Base-by-base conservation (phyloP, 2,329 filamentous ascomycete genomes). In the Penicillium sp. region DNA sequence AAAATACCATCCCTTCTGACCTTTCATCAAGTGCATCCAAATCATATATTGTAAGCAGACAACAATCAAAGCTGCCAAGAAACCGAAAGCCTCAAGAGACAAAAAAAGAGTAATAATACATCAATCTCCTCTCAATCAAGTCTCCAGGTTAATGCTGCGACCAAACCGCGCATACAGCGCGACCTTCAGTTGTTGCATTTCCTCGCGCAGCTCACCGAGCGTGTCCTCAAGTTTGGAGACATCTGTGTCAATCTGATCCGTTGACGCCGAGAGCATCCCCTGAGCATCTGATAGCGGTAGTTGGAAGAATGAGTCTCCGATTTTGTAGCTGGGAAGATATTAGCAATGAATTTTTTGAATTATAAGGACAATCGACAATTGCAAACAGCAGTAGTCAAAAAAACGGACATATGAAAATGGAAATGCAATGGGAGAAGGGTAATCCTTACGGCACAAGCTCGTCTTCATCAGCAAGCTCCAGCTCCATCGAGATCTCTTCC, bases 391-490 rank as follows among this genome's bases (percentile, higher is more conserved):
- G 10, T 1, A 0, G n/a, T n/a, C n/a, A n/a, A n/a, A n/a, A 26
- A 34, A 32, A 2, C n/a, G n/a, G n/a, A 19, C 5, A 18, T 18
- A 13, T 7, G n/a, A 40, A 51, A 39, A 29, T 49, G 10, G 30
- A 19, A 29, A 18, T 18, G 34, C 19, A 18, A 18, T 63, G 13
- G 10, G 18, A 38, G 34, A 29, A 19, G 63, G 50, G 47, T 23
- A 78, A 85, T 71, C 78, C 87, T 72, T 82, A 97, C 89, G 90
- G 92, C 19, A 99, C 86, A 68, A 89, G 86, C 49, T 96, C 91
- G 65, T 97, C 93, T 73, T 99, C 94, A 72, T 97, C 93, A 48
- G 91, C 90, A 16, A 99, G 84, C 76, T 99, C 94, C 43, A 99
- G 81, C 73, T 99, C 94, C 50, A 82, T 90, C 2, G 88, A 88